These are phyloP conservation scores for Artemisia tridentata DNA, from an alignment of 129 eudicot species.

Conservation along the genomic window DNA sequence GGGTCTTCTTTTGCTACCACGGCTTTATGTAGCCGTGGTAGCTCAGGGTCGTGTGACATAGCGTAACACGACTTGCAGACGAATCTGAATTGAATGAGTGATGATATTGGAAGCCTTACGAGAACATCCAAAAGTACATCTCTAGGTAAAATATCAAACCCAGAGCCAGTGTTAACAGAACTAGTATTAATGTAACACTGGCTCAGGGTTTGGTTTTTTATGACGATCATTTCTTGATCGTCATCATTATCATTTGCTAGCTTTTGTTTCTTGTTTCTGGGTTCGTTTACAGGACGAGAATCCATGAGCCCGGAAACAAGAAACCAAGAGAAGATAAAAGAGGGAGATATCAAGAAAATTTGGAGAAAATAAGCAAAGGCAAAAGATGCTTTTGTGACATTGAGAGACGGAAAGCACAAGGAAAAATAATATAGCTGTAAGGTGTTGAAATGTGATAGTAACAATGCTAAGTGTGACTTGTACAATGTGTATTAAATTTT, in stretches of 20 bases:
- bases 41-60: slow-evolving; percentile 40
- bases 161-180: background rate
- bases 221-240: slow-evolving; percentile 12
- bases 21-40: slow-evolving; percentile 32
- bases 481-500: slow-evolving; percentile 15
- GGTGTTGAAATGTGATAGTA: slow-evolving; percentile 24
- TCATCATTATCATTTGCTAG: slow-evolving; percentile 9
- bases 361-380: slow-evolving; percentile 21
- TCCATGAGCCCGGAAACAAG: slow-evolving; percentile 26
- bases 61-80: slow-evolving; percentile 39
- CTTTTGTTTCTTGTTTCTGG: slow-evolving; percentile 32
- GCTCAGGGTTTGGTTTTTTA: slow-evolving; percentile 1
- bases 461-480: slow-evolving; percentile 6
- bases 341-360: slow-evolving; percentile 13
- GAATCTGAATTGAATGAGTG: slow-evolving; percentile 52
- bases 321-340: slow-evolving; percentile 9
- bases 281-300: background rate
- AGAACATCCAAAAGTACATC: slow-evolving; percentile 53
- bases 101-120: slow-evolving; percentile 47
- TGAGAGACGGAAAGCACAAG: slow-evolving; percentile 43
- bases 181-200: too few species aligned
- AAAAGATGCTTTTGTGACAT: slow-evolving; percentile 34
- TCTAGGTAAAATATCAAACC: slow-evolving; percentile 35
- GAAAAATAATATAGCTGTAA: slow-evolving; percentile 31
- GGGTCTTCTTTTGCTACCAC: slow-evolving; percentile 26